Evolutionary conservation across 225 moss, liverwort and hornwort species (phyloP).

Genomic region (Bryoerythrophyllum caledonicum): DNA sequence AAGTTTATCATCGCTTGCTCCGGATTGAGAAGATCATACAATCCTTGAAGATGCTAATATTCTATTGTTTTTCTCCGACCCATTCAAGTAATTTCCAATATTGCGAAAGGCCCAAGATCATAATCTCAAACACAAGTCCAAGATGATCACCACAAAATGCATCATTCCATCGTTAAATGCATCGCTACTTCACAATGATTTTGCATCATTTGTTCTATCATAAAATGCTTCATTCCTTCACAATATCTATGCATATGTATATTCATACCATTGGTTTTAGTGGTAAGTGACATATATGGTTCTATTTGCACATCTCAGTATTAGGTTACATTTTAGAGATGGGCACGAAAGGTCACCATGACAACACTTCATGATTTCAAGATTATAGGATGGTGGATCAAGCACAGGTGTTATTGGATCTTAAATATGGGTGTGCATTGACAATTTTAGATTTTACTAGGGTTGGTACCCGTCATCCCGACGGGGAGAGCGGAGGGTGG

Average conservation of each 20-base stretch:
- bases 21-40: not conserved
- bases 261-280: not conserved
- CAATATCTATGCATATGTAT: not conserved
- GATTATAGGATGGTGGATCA: no score
- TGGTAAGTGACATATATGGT: fast-evolving
- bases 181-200: no score
- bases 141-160: not conserved
- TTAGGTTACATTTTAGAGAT: no score
- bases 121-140: not conserved
- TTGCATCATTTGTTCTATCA: no score
- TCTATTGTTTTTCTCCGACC: not conserved
- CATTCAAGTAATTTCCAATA: not conserved
- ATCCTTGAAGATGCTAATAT: not conserved
- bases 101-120: not conserved
- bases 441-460: no score
- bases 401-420: no score
- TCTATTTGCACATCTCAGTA: not conserved
- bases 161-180: not conserved
- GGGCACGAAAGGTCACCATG: no score
- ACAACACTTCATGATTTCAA: no score
- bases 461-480: no score
- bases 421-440: no score
- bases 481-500: no score
- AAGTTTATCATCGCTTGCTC: not conserved
- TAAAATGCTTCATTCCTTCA: not conserved